Evolutionary conservation across 1,284 basidiomycete genomes (phyloP).

Genomic region (Puccinia triticina): DNA sequence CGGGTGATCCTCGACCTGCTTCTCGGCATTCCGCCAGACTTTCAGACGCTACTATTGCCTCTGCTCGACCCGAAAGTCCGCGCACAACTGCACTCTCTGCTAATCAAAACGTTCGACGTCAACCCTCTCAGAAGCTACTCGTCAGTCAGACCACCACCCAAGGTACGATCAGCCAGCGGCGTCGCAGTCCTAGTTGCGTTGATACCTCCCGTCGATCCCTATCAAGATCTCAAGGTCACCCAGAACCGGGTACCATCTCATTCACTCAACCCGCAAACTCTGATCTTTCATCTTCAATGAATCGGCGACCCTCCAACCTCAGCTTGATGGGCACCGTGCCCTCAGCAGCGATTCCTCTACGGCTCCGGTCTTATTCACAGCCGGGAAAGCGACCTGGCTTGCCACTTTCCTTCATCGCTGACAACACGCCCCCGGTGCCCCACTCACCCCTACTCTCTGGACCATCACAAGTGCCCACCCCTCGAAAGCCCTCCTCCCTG

Average conservation of each 20-base stretch:
- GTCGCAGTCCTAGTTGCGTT: conserved; percentile 7
- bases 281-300: conserved; percentile 9
- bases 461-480: not conserved
- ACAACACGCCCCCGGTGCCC: conserved; percentile 6
- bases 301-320: conserved; percentile 22
- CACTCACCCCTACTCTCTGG: not conserved
- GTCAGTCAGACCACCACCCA: conserved; percentile 25
- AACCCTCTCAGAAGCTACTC: conserved; percentile 8
- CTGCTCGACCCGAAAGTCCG: not conserved
- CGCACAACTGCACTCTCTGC: not conserved
- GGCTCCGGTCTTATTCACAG: conserved; percentile 42
- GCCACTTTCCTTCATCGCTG: not conserved
- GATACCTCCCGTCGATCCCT: conserved; percentile 17
- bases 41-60: not conserved
- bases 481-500: not conserved
- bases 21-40: not conserved
- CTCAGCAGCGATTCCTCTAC: conserved; percentile 19
- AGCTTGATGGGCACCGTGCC: conserved; percentile 5
- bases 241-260: not conserved
- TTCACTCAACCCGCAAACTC: conserved; percentile 1
- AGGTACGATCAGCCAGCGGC: conserved; percentile 37
- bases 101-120: not conserved
- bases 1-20: conserved; percentile 6
- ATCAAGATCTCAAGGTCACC: not conserved
- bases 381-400: conserved; percentile 35